A percentile compares a stretch with the other conserved stretches of the same genome.
These are phyloP conservation scores for bread wheat (Triticum aestivum) DNA, from an alignment of 176 grass and related monocot species.

Conservation along the genomic window DNA sequence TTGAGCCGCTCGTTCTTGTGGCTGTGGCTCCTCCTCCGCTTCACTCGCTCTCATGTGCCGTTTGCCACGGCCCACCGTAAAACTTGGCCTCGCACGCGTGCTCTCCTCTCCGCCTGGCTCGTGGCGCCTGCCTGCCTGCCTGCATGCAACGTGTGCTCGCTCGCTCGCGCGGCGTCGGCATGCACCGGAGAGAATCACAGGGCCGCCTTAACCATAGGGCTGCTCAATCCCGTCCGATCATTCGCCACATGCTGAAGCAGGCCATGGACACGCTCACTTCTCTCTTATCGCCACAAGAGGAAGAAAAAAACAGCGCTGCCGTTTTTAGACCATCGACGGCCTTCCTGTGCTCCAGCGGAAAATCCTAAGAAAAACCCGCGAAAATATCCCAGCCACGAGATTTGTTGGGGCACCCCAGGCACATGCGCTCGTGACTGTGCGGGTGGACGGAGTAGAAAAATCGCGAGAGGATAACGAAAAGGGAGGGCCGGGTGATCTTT, in stretches of 20 bases:
- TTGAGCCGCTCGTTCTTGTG: conserved; percentile 63
- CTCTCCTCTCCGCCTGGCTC: background rate
- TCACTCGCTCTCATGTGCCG: conserved; percentile 29
- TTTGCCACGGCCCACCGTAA: background rate
- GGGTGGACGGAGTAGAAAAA: conserved; percentile 32
- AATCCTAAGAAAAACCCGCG: background rate
- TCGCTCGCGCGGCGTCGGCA: background rate
- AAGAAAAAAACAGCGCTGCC: too few species aligned
- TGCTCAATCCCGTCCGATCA: background rate
- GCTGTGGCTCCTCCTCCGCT: conserved; percentile 50
- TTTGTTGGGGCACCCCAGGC: background rate
- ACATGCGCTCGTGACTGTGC: background rate
- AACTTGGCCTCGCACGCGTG: background rate
- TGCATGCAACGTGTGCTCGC: conserved; percentile 4
- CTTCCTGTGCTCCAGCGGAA: background rate
- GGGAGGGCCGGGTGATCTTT: background rate
- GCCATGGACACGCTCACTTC: background rate
- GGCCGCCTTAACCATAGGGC: conserved; percentile 1
- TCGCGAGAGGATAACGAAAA: conserved; percentile 6
- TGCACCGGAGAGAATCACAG: background rate
- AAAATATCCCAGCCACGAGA: conserved; percentile 18
- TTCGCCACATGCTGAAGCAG: background rate
- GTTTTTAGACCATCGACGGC: background rate
- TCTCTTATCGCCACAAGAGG: background rate
- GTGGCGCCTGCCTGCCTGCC: background rate